phyloP scores from a whole-genome alignment of 2,329 filamentous ascomycete genomes.

The Colletotrichum tropicicola region DNA sequence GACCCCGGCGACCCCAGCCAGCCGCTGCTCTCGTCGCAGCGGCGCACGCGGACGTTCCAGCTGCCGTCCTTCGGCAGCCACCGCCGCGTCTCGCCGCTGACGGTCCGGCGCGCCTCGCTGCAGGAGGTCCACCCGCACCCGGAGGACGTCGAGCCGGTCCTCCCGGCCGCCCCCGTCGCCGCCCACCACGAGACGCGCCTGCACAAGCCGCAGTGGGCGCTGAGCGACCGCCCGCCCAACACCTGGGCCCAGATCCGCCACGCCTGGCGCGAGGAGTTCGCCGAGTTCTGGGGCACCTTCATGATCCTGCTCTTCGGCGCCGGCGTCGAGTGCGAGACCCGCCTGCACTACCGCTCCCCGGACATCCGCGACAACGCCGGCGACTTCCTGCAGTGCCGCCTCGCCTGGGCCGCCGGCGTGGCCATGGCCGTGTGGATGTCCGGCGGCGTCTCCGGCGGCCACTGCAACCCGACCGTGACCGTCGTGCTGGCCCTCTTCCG shows the following conservation, averaged over 20 bases:
- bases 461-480: constrained; percentile 47
- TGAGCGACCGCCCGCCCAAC: constrained; percentile 21
- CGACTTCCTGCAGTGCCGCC: constrained; percentile 25
- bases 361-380: constrained; percentile 25
- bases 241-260: constrained; percentile 23
- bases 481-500: constrained; percentile 44
- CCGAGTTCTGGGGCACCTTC: constrained; percentile 28
- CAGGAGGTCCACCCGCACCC: constrained; percentile 27
- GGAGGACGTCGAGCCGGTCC: constrained; percentile 19
- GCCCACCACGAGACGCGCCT: constrained; percentile 24
- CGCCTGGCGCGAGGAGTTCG: constrained; percentile 21
- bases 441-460: constrained; percentile 39
- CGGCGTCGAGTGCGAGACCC: constrained; percentile 26
- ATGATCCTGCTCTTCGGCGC: constrained; percentile 28
- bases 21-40: constrained; percentile 12
- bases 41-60: neutral
- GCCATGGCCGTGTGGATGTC: constrained; percentile 26
- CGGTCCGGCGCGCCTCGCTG: constrained; percentile 17
- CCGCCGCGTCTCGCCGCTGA: constrained; percentile 8
- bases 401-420: constrained; percentile 25
- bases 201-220: constrained; percentile 28
- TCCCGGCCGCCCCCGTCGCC: constrained; percentile 21
- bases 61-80: constrained; percentile 1
- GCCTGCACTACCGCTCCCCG: constrained; percentile 5
- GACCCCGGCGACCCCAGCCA: constrained; percentile 21